Conservation (phyloP, 163 green algal species). For the Scenedesmus sp. region DNA sequence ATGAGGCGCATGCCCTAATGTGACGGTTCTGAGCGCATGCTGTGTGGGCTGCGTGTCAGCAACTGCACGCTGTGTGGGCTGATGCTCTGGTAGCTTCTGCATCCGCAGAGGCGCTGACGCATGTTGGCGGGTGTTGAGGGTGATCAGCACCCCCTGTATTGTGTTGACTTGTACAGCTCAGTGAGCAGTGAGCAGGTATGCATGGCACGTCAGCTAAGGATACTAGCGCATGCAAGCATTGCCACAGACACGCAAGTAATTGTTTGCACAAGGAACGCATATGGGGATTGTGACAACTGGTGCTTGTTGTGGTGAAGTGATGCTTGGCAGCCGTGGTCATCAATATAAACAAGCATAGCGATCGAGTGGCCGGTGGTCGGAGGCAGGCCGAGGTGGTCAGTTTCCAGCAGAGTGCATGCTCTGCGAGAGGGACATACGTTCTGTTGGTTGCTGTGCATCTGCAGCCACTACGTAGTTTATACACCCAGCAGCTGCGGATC, state of each 20-base stretch:
- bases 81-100: background rate
- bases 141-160: background rate
- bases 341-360: too few relatives aligned
- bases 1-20: background rate
- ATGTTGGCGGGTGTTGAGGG: background rate
- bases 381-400: too few relatives aligned
- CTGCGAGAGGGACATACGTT: too few relatives aligned
- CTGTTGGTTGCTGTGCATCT: background rate
- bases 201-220: background rate
- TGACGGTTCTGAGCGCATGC: background rate
- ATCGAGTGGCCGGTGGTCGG: too few relatives aligned
- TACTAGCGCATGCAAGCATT: background rate
- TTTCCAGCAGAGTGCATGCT: background rate
- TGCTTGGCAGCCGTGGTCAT: background rate
- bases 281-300: background rate
- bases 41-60: background rate
- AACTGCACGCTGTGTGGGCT: background rate
- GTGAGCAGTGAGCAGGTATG: background rate
- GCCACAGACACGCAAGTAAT: background rate
- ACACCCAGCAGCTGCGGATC: background rate
- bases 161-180: background rate
- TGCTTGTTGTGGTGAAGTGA: background rate
- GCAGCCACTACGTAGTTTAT: too few relatives aligned
- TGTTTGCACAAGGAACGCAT: background rate
- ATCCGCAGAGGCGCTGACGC: background rate